These are phyloP conservation scores for Eucalyptus victrix DNA, from an alignment of 345 rosid species.

Conservation along the genomic window DNA sequence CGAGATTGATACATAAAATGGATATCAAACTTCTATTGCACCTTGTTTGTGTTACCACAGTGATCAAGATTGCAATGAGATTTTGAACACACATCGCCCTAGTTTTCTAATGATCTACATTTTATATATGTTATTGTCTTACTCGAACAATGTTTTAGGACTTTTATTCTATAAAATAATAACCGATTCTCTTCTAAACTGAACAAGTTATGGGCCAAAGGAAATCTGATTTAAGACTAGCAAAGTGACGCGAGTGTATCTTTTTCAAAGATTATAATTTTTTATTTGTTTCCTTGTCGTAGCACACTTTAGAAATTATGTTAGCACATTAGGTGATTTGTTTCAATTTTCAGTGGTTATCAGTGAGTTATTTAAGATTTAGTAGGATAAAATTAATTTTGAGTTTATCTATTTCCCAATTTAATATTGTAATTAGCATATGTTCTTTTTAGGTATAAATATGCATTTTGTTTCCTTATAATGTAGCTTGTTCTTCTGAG, in stretches of 20 bases:
- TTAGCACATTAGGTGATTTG: background rate
- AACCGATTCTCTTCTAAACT: background rate
- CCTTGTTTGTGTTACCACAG: background rate
- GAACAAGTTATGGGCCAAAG: background rate
- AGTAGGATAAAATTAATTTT: background rate
- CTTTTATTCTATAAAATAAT: no score
- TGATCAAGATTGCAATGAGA: background rate
- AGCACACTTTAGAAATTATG: background rate
- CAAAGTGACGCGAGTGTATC: rapidly evolving
- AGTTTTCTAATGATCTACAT: background rate
- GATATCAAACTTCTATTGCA: background rate
- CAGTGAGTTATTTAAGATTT: background rate
- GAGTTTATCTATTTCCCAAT: background rate
- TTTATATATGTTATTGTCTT: background rate
- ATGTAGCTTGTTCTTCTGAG: background rate
- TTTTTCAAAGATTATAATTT: background rate
- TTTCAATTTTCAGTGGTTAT: background rate
- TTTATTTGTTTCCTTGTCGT: background rate
- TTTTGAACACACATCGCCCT: background rate
- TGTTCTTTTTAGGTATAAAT: no score
- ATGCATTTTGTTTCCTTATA: background rate
- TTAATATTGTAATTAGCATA: background rate
- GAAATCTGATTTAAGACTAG: no score
- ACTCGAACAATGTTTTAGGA: background rate
- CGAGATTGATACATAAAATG: background rate